Conservation (phyloP, 1,284 basidiomycete species). For the Bjerkandera adusta region DNA sequence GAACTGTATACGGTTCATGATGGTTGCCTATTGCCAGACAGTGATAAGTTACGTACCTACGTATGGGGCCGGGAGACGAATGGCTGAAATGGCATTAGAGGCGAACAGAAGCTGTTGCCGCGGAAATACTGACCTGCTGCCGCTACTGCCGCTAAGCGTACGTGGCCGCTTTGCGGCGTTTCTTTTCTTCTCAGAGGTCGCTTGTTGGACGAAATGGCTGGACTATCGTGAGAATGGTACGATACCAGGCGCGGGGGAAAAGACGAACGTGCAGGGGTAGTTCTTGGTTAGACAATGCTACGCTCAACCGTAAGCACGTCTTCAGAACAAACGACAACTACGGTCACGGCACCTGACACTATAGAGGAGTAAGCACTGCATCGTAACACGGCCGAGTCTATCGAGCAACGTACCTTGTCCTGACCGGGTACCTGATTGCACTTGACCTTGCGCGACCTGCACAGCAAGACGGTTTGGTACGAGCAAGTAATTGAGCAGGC, state of each 20-base stretch:
- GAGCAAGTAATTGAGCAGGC: slow-evolving; percentile 1
- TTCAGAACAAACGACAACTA: slow-evolving; percentile 12
- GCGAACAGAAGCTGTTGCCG: neutral
- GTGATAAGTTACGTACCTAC: slow-evolving; percentile 16
- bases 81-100: slow-evolving; percentile 10
- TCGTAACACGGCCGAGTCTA: neutral
- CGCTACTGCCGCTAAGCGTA: slow-evolving; percentile 45
- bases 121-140: slow-evolving; percentile 39
- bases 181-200: slow-evolving; percentile 79
- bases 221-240: slow-evolving; percentile 22
- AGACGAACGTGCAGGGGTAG: slow-evolving; percentile 77
- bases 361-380: slow-evolving; percentile 8
- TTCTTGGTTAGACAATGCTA: slow-evolving; percentile 81
- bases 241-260: slow-evolving; percentile 16
- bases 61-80: slow-evolving; percentile 16
- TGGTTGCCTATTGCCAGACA: neutral
- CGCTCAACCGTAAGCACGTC: slow-evolving; percentile 9
- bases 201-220: slow-evolving; percentile 78
- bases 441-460: slow-evolving; percentile 78
- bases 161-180: slow-evolving; percentile 57
- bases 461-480: neutral
- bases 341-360: slow-evolving; percentile 50
- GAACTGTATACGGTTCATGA: slow-evolving; percentile 2
- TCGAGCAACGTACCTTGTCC: slow-evolving; percentile 59
- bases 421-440: slow-evolving; percentile 75